phyloP scores from a whole-genome alignment of 164 flowering plant species.

The Magnolia officinalis region DNA sequence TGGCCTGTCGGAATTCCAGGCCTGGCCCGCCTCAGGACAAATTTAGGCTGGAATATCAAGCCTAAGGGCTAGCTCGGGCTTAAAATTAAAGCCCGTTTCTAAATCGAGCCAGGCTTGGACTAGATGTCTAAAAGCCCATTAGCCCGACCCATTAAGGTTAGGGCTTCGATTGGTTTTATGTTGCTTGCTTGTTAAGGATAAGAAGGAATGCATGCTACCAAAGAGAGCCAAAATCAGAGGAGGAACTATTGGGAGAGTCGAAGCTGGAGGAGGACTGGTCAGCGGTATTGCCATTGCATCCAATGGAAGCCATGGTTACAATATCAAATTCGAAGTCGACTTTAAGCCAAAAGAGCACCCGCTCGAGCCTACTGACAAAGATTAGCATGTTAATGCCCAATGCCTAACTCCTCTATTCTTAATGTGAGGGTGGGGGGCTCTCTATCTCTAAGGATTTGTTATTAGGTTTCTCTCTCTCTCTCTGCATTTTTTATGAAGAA shows the following conservation, averaged over 20 bases:
- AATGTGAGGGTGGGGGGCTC: constrained; percentile 20
- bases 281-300: constrained; percentile 7
- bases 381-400: constrained; percentile 55
- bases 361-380: constrained; percentile 21
- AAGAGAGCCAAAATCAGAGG: constrained; percentile 10
- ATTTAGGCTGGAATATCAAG: too few species aligned
- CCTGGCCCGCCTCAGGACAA: too few species aligned
- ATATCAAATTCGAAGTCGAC: constrained; percentile 23
- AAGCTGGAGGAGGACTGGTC: neutral
- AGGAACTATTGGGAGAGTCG: neutral
- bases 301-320: constrained; percentile 1
- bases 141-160: too few species aligned
- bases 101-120: too few species aligned
- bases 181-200: constrained; percentile 18
- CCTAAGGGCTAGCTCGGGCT: too few species aligned
- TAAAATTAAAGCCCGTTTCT: too few species aligned
- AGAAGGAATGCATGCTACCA: constrained; percentile 15
- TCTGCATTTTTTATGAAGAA: too few species aligned
- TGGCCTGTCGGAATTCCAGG: too few species aligned
- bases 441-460: neutral
- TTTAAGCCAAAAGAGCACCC: constrained; percentile 31
- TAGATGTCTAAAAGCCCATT: too few species aligned
- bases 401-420: constrained; percentile 43
- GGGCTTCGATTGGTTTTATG: neutral
- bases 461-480: too few species aligned